Base-by-base conservation (phyloP, 208 protist genomes). In the Acanthamoeba quina region DNA sequence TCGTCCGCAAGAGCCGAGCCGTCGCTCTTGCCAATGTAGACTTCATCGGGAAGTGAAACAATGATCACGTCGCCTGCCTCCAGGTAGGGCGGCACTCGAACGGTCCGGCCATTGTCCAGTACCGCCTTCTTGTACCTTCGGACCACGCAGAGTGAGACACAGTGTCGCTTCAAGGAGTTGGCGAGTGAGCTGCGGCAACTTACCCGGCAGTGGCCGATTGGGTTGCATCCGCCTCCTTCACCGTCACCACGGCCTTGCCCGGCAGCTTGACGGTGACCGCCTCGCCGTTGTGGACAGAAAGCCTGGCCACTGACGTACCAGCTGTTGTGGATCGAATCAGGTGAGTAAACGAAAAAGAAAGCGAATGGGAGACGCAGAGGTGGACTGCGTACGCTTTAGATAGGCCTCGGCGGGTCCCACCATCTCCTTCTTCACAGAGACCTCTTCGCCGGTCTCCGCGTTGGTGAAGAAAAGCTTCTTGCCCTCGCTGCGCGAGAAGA, bases 381-480 rank as follows among this genome's bases (percentile, higher is more conserved):
- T 37, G 66, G 26, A 24, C 66, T 41, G 26, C 72, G 24, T 82
- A 82, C 72, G 72, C 41, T 82, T 82, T 41, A 82, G 31, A 34
- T 82, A 82, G 72, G 44, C 34, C 11, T 82, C 72, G 29, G 21
- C 44, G 6, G 72, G 9, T 5, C 72, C 72, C 37, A 82, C 72
- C 44, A 82, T 7, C 10, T 82, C 72, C 72, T 52, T 82, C 4
- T 37, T 37, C 72, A 82, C 72, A 19, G 72, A 49, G 37, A 82
- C 72, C 72, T 82, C 72, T 26, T 82, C 72, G 24, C 72, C 72
- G 37, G 72, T 82, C 41, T 44, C 72, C 15, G 41, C 21, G 19
- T 52, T 82, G 41, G 72, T 82, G 72, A 82, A 82, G 72, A 82
- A 17, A 10, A 82, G 37, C 37, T 82, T 82, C 72, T 82, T 82